Percentiles rank a stretch among this genome's conserved stretches.
phyloP scores from a whole-genome alignment of 2,329 filamentous ascomycete genomes.

The Colletotrichum camelliae region DNA sequence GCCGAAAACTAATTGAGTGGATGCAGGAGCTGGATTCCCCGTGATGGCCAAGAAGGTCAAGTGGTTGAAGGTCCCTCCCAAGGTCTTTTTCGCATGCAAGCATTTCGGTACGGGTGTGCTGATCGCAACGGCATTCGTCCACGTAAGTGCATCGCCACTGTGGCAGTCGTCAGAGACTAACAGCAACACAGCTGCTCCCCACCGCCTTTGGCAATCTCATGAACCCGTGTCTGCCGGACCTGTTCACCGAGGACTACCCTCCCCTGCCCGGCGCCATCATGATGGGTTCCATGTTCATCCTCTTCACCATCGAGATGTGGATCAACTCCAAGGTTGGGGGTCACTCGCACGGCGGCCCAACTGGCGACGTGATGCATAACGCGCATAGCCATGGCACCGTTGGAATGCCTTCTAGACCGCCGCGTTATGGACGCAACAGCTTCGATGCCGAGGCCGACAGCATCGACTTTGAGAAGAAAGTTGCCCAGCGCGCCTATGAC shows the following conservation, averaged over 20 bases:
- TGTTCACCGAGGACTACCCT: constrained; percentile 65
- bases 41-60: constrained; percentile 60
- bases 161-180: background rate
- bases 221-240: constrained; percentile 61
- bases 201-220: constrained; percentile 61
- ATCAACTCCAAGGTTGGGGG: constrained; percentile 64
- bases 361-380: constrained; percentile 36
- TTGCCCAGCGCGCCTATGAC: constrained; percentile 44
- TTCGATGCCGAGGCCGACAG: constrained; percentile 36
- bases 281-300: constrained; percentile 64
- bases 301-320: constrained; percentile 69
- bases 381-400: constrained; percentile 5
- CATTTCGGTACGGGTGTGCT: constrained; percentile 75
- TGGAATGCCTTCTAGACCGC: constrained; percentile 33
- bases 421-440: constrained; percentile 32
- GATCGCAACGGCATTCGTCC: constrained; percentile 76
- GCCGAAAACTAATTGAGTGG: constrained; percentile 13
- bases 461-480: constrained; percentile 44
- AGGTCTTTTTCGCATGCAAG: constrained; percentile 66
- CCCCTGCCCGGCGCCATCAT: constrained; percentile 69
- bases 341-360: constrained; percentile 63
- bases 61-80: constrained; percentile 62
- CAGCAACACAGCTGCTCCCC: constrained; percentile 52
- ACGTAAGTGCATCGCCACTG: constrained; percentile 49
- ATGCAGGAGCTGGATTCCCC: constrained; percentile 53